Evolutionary conservation across 208 protist genomes (phyloP).

Genomic region (Trypanosoma scelopori): DNA sequence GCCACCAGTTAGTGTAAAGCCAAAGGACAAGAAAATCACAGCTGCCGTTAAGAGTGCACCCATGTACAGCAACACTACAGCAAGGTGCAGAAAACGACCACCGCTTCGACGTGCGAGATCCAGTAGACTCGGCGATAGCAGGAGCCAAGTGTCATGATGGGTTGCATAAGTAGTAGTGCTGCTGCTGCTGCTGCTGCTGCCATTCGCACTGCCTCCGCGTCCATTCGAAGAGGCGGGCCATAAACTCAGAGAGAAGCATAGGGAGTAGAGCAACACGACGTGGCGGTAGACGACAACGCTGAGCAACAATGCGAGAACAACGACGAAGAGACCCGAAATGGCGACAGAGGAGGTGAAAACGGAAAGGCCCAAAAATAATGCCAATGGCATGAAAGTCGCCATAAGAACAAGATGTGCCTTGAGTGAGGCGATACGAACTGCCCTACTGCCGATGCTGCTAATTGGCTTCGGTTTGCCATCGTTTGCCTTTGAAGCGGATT

Average conservation of each 20-base stretch:
- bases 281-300: conserved; percentile 22
- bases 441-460: neutral
- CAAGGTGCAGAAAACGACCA: neutral
- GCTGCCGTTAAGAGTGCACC: conserved; percentile 6
- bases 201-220: neutral
- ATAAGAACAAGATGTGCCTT: conserved; percentile 24
- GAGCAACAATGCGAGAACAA: conserved; percentile 9
- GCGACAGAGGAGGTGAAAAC: conserved; percentile 17
- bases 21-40: conserved; percentile 21
- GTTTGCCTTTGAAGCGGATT: too few relatives aligned
- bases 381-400: conserved; percentile 6
- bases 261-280: conserved; percentile 17
- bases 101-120: conserved; percentile 14
- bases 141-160: conserved; percentile 14
- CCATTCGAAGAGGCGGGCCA: conserved; percentile 15
- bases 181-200: neutral
- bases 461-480: too few relatives aligned
- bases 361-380: conserved; percentile 20
- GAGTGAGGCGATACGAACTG: conserved; percentile 13
- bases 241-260: conserved; percentile 21
- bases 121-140: conserved; percentile 19
- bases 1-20: conserved; percentile 23
- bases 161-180: conserved; percentile 2
- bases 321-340: conserved; percentile 18
- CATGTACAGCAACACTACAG: neutral